Base-by-base conservation (phyloP, 2,329 filamentous ascomycete genomes). In the Diaporthe citrichinensis region DNA sequence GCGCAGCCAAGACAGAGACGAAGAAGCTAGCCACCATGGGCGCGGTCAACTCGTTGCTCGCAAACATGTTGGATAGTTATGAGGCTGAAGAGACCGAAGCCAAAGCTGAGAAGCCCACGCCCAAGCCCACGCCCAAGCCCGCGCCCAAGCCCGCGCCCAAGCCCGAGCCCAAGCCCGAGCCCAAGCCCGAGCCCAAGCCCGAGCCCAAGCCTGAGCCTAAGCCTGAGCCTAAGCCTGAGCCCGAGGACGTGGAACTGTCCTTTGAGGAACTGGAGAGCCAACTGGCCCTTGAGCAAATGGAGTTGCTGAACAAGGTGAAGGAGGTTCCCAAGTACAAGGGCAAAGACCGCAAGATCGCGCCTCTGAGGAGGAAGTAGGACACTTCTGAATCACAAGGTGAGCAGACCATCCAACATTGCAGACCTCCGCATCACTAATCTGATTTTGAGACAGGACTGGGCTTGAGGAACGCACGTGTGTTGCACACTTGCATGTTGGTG, bases 341-440 rank as follows among this genome's bases (percentile, higher is more conserved):
- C 65, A 31, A 68, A 3, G 65, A 20, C 25, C 65, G 65, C 23
- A 53, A 68, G 65, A 68, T 68, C 20, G 46, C 46, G 65, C 65
- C 65, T 68, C 46, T 68, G 46, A 68, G 23, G 65, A 68, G 46
- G 46, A 53, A 39, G 31, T 68, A 68, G 65, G 65, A 68, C 46
- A 68, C 65, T 68, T 68, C 65, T n/a, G 17, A 68, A 53, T 28
- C 17, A 53, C 23, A 53, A 39, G 62, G 65, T 68, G 23, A 68
- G 65, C 2, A 41, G 6, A 17, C 12, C 5, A 10, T 25, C 23
- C 46, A 12, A 20, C 15, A 36, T 10, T 23, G 2, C 46, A 4
- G 14, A 3, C 28, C 44, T 25, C 5, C 31, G 3, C 14, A 25
- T 10, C 23, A 53, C 23, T 36, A 8, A 39, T 10, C 34, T 39